Conservation (phyloP, 2,329 filamentous ascomycete species). For the Beauveria sp. region DNA sequence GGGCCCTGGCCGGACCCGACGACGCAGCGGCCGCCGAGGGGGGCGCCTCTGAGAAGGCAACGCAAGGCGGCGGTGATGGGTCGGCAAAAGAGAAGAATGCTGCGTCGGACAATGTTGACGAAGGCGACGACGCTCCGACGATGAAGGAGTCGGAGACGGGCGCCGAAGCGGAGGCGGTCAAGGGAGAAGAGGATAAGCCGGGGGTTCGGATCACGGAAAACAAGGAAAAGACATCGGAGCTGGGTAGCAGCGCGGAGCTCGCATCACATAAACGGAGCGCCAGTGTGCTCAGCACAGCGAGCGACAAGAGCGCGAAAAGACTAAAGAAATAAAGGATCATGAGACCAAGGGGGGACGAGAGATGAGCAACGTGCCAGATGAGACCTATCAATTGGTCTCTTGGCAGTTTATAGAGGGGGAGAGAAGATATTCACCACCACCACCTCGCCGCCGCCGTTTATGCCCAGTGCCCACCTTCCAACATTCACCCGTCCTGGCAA, state of each 20-base stretch:
- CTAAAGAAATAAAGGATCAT: constrained; percentile 40
- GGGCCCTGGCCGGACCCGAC: constrained; percentile 19
- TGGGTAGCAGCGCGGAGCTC: constrained; percentile 33
- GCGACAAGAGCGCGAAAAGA: constrained; percentile 54
- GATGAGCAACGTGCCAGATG: neutral
- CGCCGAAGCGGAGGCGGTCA: neutral
- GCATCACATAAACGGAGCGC: constrained; percentile 67
- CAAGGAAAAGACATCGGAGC: constrained; percentile 23
- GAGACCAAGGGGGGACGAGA: neutral
- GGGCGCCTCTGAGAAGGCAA: constrained; percentile 4
- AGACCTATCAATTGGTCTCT: neutral
- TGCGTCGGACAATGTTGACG: neutral
- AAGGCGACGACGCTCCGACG: neutral
- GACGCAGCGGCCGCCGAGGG: neutral
- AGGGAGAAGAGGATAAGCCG: constrained; percentile 11
- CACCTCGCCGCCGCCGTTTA: too few relatives aligned
- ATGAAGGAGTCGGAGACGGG: constrained; percentile 11
- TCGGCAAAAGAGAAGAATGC: too few relatives aligned
- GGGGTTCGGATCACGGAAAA: constrained; percentile 6
- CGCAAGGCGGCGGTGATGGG: constrained; percentile 1
- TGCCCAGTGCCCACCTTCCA: too few relatives aligned
- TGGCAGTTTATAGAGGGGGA: neutral
- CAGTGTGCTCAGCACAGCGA: constrained; percentile 65
- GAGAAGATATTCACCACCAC: too few relatives aligned
- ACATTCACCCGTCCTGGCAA: too few relatives aligned